Base-by-base conservation (phyloP, 805 yeast genomes). In the Lipomyces chichibuensis region DNA sequence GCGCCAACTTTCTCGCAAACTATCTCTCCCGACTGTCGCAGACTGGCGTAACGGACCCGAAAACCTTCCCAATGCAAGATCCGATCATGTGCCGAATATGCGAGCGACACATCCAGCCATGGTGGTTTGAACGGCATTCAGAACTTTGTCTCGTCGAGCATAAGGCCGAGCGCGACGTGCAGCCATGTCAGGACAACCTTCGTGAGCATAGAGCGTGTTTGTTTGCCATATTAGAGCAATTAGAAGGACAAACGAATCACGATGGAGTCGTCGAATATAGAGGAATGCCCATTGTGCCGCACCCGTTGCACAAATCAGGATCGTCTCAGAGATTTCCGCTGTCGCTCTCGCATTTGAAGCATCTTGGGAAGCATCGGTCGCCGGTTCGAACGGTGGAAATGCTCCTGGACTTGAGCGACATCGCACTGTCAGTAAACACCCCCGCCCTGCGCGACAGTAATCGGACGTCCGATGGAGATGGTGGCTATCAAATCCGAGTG, bases 51-150 rank as follows among this genome's bases (percentile, higher is more conserved):
- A 81, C 87, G 2, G 89, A 89, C 71, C 89, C 87, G 73, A 82
- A 60, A 13, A 60, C 55, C 57, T 64, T 39, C 23, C 71, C 71
- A 13, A 60, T 61, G 63, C 70, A 66, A 52, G 70, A 65, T n/a
- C 65, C 67, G 1, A 55, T 90, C 49, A 80, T 95, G 39, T 95
- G 99, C 77, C 84, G 97, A 59, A 92, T 95, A 33, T 95, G 99
- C 78, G 99, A 95, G 75, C 87, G 87, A 37, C 84, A 84, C 59
- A 87, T 92, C n/a, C 97, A 97, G 3, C 90, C 92, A 3, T 95
- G 99, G 99, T 95, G 96, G 89, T 81, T 95, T 52, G 99, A 94
- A 73, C 84, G 88, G 60, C 99, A 95, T 78, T 88, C 94, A 0
- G 95, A 92, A 74, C 80, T 90, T 58, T 95, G 99, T 74, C 81